A percentile compares a stretch with the other conserved stretches of the same genome.
These are phyloP conservation scores for Suillus cothurnatus DNA, from an alignment of 768 basidiomycete species.

Conservation along the genomic window DNA sequence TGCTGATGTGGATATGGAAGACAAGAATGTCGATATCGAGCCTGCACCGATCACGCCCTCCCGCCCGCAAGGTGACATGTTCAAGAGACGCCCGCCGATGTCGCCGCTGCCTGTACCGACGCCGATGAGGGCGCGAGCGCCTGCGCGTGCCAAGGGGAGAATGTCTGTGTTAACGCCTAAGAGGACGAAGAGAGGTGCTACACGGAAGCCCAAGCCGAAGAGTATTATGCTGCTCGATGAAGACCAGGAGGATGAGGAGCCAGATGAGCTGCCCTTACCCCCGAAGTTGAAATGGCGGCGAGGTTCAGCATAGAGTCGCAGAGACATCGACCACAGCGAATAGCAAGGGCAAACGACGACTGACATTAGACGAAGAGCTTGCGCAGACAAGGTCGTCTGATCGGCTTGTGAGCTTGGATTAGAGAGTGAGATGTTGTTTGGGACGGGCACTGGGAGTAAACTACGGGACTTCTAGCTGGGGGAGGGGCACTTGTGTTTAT, in stretches of 20 bases:
- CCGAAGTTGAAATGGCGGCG: constrained; percentile 20
- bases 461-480: constrained; percentile 63
- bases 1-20: constrained; percentile 42
- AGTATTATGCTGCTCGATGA: constrained; percentile 18
- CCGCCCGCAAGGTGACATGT: constrained; percentile 41
- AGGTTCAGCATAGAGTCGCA: neutral
- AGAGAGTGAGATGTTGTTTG: constrained; percentile 47
- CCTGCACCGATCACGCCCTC: constrained; percentile 19
- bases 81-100: constrained; percentile 61
- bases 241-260: constrained; percentile 34
- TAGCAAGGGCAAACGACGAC: constrained; percentile 37
- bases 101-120: constrained; percentile 61
- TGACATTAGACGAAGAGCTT: constrained; percentile 72
- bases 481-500: constrained; percentile 78
- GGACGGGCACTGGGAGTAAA: constrained; percentile 56
- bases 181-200: constrained; percentile 31
- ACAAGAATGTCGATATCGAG: constrained; percentile 16
- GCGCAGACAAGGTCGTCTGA: constrained; percentile 41
- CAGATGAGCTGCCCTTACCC: constrained; percentile 35
- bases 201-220: constrained; percentile 33
- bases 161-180: neutral
- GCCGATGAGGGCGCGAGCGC: constrained; percentile 60
- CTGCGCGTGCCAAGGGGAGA: constrained; percentile 38
- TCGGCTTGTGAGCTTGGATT: constrained; percentile 38
- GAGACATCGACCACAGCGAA: constrained; percentile 2